These are phyloP conservation scores for Brassica cretica DNA, from an alignment of 345 rosid species.

Conservation along the genomic window DNA sequence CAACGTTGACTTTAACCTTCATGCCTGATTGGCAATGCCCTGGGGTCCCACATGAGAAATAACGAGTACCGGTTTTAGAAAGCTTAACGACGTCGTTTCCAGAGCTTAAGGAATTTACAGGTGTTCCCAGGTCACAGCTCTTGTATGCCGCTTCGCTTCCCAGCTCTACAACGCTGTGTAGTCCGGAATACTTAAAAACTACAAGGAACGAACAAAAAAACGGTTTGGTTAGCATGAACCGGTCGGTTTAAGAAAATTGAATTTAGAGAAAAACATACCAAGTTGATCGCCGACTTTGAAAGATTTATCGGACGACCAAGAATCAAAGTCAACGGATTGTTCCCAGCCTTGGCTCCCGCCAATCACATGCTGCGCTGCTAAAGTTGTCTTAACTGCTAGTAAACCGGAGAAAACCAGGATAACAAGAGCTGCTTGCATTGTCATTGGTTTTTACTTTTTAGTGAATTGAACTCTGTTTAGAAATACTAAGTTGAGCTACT, in stretches of 20 bases:
- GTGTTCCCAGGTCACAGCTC: slow-evolving; percentile 71
- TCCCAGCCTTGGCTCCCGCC: slow-evolving; percentile 97
- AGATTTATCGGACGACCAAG: slow-evolving; percentile 67
- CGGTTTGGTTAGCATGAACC: slow-evolving; percentile 13
- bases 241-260: background rate
- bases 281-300: slow-evolving; percentile 86
- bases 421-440: slow-evolving; percentile 36
- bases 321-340: slow-evolving; percentile 63
- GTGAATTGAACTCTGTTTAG: background rate
- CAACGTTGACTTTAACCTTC: slow-evolving; percentile 73
- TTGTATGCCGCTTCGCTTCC: slow-evolving; percentile 69
- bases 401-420: slow-evolving; percentile 43
- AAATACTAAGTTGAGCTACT: background rate
- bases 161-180: slow-evolving; percentile 86
- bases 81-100: slow-evolving; percentile 81
- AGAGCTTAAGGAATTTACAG: slow-evolving; percentile 57
- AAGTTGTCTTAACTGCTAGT: slow-evolving; percentile 37
- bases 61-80: slow-evolving; percentile 65
- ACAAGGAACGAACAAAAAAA: background rate
- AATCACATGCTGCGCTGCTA: slow-evolving; percentile 61
- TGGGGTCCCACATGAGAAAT: slow-evolving; percentile 79
- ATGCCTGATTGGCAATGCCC: slow-evolving; percentile 91
- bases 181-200: slow-evolving; percentile 86
- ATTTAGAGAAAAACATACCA: slow-evolving; percentile 43
- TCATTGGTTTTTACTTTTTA: slow-evolving; percentile 25